Evolutionary conservation across 768 basidiomycete species (phyloP), one percentile per base, ranked within the genome.

Genomic region (Podaxis sp.): DNA sequence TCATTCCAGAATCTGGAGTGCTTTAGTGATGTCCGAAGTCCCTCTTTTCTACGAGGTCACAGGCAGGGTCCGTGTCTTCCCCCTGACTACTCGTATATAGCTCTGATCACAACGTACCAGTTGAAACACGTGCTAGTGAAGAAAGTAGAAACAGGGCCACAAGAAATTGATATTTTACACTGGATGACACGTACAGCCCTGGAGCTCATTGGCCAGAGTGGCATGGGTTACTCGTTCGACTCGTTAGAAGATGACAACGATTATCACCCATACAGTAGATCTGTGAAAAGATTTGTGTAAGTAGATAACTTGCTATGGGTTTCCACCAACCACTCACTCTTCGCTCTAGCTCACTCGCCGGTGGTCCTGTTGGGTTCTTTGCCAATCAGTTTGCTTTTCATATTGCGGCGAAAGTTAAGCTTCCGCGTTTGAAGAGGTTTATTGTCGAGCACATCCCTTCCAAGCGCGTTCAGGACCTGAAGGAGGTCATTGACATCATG

Each of bases 401-500:
- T 17, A 38, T 63, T 3, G 61, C 55, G 17, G 65, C 65, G 2
- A 70, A 65, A 54, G 36, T 74, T 26, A 70, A 70, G 1, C 54
- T 71, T 2, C 67, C 72, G 0, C 56, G 61, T 22, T 63, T 81
- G 44, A 70, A 73, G 17, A 68, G 76, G 13, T 68, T 68, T 42
- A n/a, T 79, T 1, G 69, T 78, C 0, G 65, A 74, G 44, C 51
- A 68, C 13, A 58, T 79, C 1, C 80, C 80, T 4, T 70, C 66
- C 36, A 65, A 64, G 22, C 39, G 65, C 4, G 58, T 79, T 7
- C 68, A 73, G 33, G 55, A 60, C 0, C 57, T 79, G 11, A 66
- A 73, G 52, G 71, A 72, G 40, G 70, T 78, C 26, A 64, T 75
- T 1, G 73, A 75, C 33, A 68, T 70, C 12, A 75, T 81, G 73